Percentiles rank a stretch among this genome's conserved stretches.
Evolutionary conservation across 371 early-diverging fungal species (phyloP).

Genomic region (Syncephalastrum contaminatum): DNA sequence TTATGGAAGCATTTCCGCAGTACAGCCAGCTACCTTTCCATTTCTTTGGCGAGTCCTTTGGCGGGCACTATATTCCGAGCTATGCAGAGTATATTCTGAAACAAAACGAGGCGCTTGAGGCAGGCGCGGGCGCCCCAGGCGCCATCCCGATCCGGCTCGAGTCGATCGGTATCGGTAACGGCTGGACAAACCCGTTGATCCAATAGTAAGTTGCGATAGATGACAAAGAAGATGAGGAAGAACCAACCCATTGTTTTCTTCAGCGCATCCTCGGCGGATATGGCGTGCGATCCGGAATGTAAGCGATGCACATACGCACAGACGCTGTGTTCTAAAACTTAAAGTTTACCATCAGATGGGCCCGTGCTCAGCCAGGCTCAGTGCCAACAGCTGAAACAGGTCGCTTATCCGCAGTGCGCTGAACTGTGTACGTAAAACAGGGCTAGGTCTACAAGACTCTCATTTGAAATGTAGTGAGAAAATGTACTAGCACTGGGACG

Average conservation of each 20-base stretch:
- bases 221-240: background rate
- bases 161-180: conserved; percentile 32
- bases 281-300: conserved; percentile 33
- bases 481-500: conserved; percentile 14
- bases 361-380: conserved; percentile 4
- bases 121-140: background rate
- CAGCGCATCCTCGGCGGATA: conserved; percentile 14
- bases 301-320: conserved; percentile 5
- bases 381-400: conserved; percentile 10
- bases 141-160: conserved; percentile 17
- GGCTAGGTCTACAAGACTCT: background rate
- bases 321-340: background rate
- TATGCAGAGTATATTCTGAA: conserved; percentile 48
- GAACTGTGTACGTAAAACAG: conserved; percentile 7
- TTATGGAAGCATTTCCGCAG: conserved; percentile 65
- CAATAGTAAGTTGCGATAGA: conserved; percentile 20
- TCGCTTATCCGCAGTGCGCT: conserved; percentile 9
- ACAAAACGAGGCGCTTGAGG: conserved; percentile 13
- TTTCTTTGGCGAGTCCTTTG: conserved; percentile 73
- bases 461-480: conserved; percentile 10
- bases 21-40: conserved; percentile 30
- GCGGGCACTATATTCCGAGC: conserved; percentile 74
- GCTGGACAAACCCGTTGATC: conserved; percentile 24
- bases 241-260: background rate
- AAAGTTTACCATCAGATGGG: conserved; percentile 14